Evolutionary conservation across 202 grass and related monocot genomes (phyloP), one percentile per base, ranked within the genome.

Genomic region (Zoysia matrella): DNA sequence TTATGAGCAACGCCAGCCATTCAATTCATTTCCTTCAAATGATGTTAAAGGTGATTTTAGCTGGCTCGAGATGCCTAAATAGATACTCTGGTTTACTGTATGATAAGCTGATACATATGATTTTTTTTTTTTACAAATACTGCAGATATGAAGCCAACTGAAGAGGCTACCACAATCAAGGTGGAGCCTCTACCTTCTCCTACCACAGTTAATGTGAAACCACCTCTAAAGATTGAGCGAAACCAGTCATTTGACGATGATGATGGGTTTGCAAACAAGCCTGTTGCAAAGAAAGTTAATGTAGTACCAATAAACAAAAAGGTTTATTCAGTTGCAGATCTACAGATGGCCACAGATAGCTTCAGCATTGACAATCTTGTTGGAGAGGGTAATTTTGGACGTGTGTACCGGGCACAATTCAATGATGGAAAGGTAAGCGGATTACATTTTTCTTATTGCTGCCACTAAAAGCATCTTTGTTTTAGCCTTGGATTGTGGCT

Each of bases 41-140:
- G 88, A 89, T 72, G 82, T 86, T 85, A 94, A 89, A 94, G 90
- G 95, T 98, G 79, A 67, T 78, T 7, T 44, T 61, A 12, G 48
- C 42, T 50, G 78, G 67, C 22, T 60, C 65, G 12, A n/a, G 64
- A 87, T 81, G 64, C 50, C 15, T 22, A 67, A 61, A 71, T 45
- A 15, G 52, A 67, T 6, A 43, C 8, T 77, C 60, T 73, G 63
- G 10, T 56, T 71, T 67, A 50, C 72, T 7, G 43, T 52, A 12
- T 77, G 8, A 67, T 63, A 47, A 16, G 48, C 45, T 85, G 45
- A 77, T 50, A 63, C 8, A 43, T 16, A 79, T 50, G 8, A 22
- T 22, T 22, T 22, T 22, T 22, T 36, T 65, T 22, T 89, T 89
- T 51, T 65, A 22, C 22, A 22, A 22, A 22, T 22, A 22, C 22